Conservation (phyloP, 208 protist genomes). For the Leishmania turanica region DNA sequence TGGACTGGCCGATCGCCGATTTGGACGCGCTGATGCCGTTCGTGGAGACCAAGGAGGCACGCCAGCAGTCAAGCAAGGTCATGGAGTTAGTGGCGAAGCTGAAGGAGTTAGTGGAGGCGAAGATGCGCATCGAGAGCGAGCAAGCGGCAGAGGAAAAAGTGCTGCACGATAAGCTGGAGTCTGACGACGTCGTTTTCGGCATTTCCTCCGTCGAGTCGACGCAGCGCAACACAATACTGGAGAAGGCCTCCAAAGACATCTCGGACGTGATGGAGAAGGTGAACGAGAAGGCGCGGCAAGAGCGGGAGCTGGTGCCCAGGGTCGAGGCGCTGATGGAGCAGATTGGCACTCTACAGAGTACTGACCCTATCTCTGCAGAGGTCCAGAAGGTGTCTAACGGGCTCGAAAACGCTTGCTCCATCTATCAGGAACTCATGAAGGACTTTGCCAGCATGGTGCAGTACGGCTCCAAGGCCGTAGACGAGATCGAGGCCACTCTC, state of each 20-base stretch:
- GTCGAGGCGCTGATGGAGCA: constrained; percentile 58
- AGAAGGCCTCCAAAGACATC: constrained; percentile 50
- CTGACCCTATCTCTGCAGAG: constrained; percentile 65
- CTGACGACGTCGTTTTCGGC: constrained; percentile 64
- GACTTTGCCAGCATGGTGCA: constrained; percentile 53
- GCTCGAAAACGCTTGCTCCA: constrained; percentile 66
- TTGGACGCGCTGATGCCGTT: constrained; percentile 88
- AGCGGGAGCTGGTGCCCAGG: constrained; percentile 38
- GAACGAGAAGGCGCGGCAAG: constrained; percentile 47
- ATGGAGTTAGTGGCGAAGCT: constrained; percentile 51
- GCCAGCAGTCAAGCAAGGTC: constrained; percentile 61
- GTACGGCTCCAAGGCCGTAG: constrained; percentile 51
- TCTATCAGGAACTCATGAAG: constrained; percentile 56
- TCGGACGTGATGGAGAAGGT: constrained; percentile 62
- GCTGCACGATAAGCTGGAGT: constrained; percentile 69
- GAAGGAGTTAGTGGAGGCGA: constrained; percentile 53
- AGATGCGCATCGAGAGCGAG: constrained; percentile 38
- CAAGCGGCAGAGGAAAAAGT: constrained; percentile 42
- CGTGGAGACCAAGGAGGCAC: constrained; percentile 63
- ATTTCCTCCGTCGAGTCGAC: constrained; percentile 64
- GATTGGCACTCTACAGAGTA: constrained; percentile 66
- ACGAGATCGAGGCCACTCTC: constrained; percentile 56
- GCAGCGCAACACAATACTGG: constrained; percentile 60
- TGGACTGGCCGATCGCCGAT: constrained; percentile 75
- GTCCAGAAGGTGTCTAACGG: constrained; percentile 78